A percentile compares a stretch with the other conserved stretches of the same genome.
phyloP scores from a whole-genome alignment of 2,329 filamentous ascomycete genomes.

The Diaporthe amygdali region DNA sequence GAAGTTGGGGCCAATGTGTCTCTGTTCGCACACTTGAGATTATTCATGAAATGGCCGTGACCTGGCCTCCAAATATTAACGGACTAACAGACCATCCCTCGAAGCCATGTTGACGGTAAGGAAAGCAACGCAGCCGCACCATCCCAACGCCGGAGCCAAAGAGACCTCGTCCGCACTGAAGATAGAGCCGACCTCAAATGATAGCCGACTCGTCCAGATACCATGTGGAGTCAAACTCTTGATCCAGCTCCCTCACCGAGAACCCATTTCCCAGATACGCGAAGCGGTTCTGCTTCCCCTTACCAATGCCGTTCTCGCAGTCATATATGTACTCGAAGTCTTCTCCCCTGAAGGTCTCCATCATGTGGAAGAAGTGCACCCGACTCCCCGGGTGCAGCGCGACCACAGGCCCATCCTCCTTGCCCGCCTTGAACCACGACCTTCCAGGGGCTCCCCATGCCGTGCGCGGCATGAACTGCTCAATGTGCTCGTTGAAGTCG shows the following conservation, averaged over 20 bases:
- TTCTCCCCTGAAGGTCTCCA: constrained; percentile 54
- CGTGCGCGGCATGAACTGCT: constrained; percentile 58
- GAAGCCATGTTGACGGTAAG: background rate
- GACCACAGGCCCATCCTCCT: constrained; percentile 48
- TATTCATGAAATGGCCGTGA: background rate
- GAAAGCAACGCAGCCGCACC: background rate
- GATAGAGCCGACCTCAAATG: background rate
- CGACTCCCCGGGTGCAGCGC: constrained; percentile 57
- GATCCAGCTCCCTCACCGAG: constrained; percentile 49
- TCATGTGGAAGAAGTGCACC: constrained; percentile 59
- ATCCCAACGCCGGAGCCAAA: background rate
- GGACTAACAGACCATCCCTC: background rate
- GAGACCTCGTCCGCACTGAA: background rate
- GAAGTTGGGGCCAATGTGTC: background rate
- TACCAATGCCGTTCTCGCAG: constrained; percentile 20
- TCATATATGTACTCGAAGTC: constrained; percentile 59
- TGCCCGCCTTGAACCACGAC: constrained; percentile 58
- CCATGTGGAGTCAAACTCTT: constrained; percentile 45
- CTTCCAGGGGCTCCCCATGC: constrained; percentile 51
- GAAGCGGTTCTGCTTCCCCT: constrained; percentile 48
- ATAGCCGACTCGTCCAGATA: constrained; percentile 42
- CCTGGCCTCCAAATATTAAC: background rate
- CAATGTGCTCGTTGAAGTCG: constrained; percentile 56
- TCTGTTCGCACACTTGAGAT: background rate
- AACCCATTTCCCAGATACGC: constrained; percentile 60